phyloP scores from a whole-genome alignment of 2,329 filamentous ascomycete genomes.

The Metarhizium rileyi region DNA sequence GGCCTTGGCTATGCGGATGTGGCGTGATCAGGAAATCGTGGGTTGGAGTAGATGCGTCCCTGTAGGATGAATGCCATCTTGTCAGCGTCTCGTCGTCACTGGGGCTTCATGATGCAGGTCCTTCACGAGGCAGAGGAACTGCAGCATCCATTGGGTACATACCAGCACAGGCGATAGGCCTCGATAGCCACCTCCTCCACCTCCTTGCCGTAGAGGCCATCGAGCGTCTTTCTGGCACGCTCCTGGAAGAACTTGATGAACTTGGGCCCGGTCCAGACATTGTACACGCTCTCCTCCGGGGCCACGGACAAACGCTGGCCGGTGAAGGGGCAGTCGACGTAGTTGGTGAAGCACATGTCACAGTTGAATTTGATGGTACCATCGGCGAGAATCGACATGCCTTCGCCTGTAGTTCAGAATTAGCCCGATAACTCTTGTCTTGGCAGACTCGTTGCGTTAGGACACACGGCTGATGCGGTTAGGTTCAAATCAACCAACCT shows the following conservation, averaged over 20 bases:
- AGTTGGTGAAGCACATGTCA: constrained; percentile 48
- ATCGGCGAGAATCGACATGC: constrained; percentile 34
- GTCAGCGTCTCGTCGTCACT: constrained; percentile 2
- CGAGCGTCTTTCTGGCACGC: constrained; percentile 27
- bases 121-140: constrained; percentile 3
- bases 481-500: constrained; percentile 23
- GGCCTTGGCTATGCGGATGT: constrained; percentile 35
- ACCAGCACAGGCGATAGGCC: constrained; percentile 37
- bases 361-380: constrained; percentile 53
- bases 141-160: neutral
- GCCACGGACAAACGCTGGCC: constrained; percentile 44
- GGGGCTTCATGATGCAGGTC: constrained; percentile 1
- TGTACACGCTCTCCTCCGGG: constrained; percentile 32
- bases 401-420: constrained; percentile 22
- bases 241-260: constrained; percentile 35
- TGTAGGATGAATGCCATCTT: constrained; percentile 19
- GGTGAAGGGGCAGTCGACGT: constrained; percentile 31
- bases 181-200: constrained; percentile 29
- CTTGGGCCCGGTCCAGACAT: constrained; percentile 28
- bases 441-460: neutral
- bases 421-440: constrained; percentile 2
- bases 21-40: constrained; percentile 54
- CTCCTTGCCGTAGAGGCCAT: constrained; percentile 32
- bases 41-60: constrained; percentile 51
- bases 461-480: neutral